Evolutionary conservation across 306 rosid species (phyloP).

Genomic region (Benincasa hispida): DNA sequence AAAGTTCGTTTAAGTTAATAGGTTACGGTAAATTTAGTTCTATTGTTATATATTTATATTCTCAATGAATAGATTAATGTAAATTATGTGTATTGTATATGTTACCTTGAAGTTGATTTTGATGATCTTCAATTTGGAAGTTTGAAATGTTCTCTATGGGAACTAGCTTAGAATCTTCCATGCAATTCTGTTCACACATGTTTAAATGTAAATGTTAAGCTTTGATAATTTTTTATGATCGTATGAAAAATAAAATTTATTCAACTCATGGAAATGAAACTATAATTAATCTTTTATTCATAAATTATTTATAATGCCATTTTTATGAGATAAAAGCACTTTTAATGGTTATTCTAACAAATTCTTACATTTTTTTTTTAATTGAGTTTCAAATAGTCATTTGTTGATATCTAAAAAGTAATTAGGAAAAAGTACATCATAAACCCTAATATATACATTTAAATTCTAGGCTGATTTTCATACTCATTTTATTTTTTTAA

Average conservation of each 20-base stretch:
- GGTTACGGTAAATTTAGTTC: neutral
- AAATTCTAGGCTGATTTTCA: neutral
- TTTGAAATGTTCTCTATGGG: conserved; percentile 48
- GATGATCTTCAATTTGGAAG: conserved; percentile 36
- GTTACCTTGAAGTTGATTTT: conserved; percentile 39
- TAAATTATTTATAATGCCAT: neutral
- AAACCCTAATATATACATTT: neutral
- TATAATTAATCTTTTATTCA: neutral
- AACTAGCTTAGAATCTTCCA: conserved; percentile 51
- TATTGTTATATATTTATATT: neutral
- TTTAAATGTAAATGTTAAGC: neutral
- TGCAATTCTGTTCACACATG: conserved; percentile 35
- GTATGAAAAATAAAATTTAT: neutral
- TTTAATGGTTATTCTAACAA: neutral
- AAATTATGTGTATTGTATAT: neutral
- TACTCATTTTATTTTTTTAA: neutral
- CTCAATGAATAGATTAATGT: neutral
- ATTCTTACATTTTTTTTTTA: neutral
- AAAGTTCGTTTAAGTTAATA: neutral
- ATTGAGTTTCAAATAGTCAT: neutral
- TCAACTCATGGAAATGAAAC: neutral
- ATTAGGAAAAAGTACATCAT: neutral
- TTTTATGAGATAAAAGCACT: neutral
- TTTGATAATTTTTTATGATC: neutral
- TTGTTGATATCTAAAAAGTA: neutral